Conservation (phyloP, 2,329 filamentous ascomycete species). For the Aspergillus fijiensis region DNA sequence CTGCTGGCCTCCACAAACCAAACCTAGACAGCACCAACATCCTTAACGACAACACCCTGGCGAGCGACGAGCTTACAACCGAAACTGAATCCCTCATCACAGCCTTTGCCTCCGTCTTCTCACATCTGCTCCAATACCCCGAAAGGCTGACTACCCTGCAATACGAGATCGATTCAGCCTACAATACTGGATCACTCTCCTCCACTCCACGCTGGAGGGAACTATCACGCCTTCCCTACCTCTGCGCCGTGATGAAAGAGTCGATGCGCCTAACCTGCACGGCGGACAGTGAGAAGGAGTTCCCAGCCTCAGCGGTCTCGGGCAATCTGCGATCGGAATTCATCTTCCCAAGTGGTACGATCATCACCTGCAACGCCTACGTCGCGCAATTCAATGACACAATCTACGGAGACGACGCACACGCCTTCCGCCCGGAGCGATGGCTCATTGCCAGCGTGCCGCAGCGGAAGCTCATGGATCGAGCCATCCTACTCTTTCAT, state of each 20-base stretch:
- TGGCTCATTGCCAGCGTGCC: slow-evolving; percentile 12
- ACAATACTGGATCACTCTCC: neutral
- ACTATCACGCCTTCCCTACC: slow-evolving; percentile 8
- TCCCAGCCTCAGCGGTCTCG: neutral
- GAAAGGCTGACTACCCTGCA: slow-evolving; percentile 6
- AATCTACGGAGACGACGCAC: slow-evolving; percentile 10
- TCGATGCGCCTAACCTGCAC: slow-evolving; percentile 11
- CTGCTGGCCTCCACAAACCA: neutral
- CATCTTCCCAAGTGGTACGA: neutral
- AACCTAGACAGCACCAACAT: neutral
- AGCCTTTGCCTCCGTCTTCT: slow-evolving; percentile 12
- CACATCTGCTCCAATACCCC: slow-evolving; percentile 6
- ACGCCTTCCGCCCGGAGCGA: slow-evolving; percentile 16
- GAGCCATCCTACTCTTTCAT: slow-evolving; percentile 8
- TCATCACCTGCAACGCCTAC: slow-evolving; percentile 11
- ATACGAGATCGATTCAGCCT: slow-evolving; percentile 13
- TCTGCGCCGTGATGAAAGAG: slow-evolving; percentile 22
- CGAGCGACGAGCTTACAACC: neutral
- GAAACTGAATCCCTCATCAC: slow-evolving; percentile 1
- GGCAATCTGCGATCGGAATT: neutral
- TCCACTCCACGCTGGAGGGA: slow-evolving; percentile 9
- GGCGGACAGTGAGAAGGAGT: neutral
- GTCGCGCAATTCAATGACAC: slow-evolving; percentile 1
- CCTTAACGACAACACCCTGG: neutral
- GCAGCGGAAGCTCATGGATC: slow-evolving; percentile 12